phyloP scores from a whole-genome alignment of 257 asterid genomes.

The Fraxinus pennsylvanica region DNA sequence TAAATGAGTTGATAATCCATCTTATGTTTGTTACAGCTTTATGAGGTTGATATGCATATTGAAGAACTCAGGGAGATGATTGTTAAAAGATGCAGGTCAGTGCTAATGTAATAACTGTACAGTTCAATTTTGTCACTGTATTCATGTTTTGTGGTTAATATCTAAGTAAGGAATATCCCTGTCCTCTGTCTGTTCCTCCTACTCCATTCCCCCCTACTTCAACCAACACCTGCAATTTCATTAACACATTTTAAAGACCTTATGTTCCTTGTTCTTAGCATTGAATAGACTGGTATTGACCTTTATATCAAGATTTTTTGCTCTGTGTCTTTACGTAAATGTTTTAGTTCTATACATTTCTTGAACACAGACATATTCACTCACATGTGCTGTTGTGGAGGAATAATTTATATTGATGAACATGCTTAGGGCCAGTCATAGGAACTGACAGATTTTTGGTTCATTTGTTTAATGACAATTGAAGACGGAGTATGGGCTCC shows the following conservation, averaged over 20 bases:
- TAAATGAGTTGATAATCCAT: slow-evolving; percentile 19
- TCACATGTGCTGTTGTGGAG: neutral
- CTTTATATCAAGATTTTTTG: neutral
- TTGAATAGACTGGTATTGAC: neutral
- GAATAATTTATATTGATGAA: neutral
- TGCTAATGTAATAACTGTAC: slow-evolving; percentile 5
- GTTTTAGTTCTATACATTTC: neutral
- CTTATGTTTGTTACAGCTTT: slow-evolving; percentile 55
- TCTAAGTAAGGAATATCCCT: neutral
- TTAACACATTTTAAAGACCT: neutral
- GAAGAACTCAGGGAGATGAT: slow-evolving; percentile 79
- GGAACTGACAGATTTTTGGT: neutral
- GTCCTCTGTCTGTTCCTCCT: neutral
- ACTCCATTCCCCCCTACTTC: neutral
- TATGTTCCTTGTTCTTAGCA: neutral
- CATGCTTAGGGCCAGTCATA: neutral
- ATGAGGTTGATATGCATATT: slow-evolving; percentile 58
- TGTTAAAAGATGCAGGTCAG: slow-evolving; percentile 84
- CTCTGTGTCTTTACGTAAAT: neutral
- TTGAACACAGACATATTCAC: neutral
- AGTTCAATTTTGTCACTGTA: neutral
- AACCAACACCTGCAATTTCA: neutral
- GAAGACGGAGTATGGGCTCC: neutral
- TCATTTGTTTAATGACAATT: slow-evolving; percentile 2
- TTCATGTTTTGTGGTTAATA: neutral